Evolutionary conservation across 257 asterid genomes (phyloP), one percentile per base, ranked within the genome.

Genomic region (Solanum ossicruentum): DNA sequence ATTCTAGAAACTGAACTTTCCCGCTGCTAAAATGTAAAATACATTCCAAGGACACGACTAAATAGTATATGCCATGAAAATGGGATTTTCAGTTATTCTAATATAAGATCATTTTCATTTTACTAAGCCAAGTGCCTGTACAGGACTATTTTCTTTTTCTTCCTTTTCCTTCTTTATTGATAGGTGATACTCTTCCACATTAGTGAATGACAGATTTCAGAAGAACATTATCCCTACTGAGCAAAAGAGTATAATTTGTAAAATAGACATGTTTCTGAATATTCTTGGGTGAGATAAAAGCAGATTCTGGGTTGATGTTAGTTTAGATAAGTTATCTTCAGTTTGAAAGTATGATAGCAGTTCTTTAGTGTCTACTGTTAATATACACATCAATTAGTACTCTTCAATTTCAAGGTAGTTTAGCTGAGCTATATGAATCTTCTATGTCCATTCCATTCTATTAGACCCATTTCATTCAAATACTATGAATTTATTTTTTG

Each of bases 111-210:
- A 51, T 51, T 77, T 32, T 26, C 12, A 18, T 52, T 51, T 77
- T 52, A 77, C 41, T 51, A 52, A 77, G 63, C 26, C 16, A 26
- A 26, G 45, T 77, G 43, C 82, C 26, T 51, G 15, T 77, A 26
- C 6, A 8, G 4, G n/a, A 26, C 23, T 77, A 23, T 18, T 77
- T 52, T 16, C 12, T 28, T 26, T 26, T 77, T 51, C 81, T 84
- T 84, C 78, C 58, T 88, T 86, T 21, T 80, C 67, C 73, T 83
- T 72, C 85, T 63, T 77, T 51, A 51, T 77, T 49, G 82, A 49
- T 77, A 21, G 3, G 47, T 51, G 21, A 8, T 15, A 49, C 8
- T 15, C 47, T 1, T 77, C 61, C 82, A 23, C 47, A 23, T 23
- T 23, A 51, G 63, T 77, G 15, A 49, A n/a, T 70, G 17, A 78